Conservation (phyloP, 805 yeast genomes). For the Nakazawaea holstii region DNA sequence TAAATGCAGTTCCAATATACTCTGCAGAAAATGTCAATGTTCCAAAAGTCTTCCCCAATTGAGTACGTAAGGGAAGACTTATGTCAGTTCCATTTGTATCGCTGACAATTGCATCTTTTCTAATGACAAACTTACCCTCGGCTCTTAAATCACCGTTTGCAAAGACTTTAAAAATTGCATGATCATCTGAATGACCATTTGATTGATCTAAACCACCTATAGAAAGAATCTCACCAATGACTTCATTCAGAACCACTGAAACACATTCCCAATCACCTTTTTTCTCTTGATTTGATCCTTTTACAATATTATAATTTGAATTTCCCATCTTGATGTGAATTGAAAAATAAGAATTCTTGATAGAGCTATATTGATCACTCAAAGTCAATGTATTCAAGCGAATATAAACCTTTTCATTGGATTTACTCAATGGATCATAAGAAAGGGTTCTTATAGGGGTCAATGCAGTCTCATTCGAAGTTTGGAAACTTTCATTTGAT, state of each 20-base stretch:
- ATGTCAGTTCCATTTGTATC: slow-evolving; percentile 34
- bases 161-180: slow-evolving; percentile 43
- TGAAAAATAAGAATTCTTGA: slow-evolving; percentile 40
- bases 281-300: slow-evolving; percentile 58
- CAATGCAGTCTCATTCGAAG: slow-evolving; percentile 43
- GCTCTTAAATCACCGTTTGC: slow-evolving; percentile 62
- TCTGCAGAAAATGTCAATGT: slow-evolving; percentile 48
- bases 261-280: slow-evolving; percentile 61
- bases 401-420: slow-evolving; percentile 57
- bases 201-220: slow-evolving; percentile 60
- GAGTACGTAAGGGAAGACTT: slow-evolving; percentile 23
- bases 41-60: slow-evolving; percentile 37
- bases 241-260: slow-evolving; percentile 67
- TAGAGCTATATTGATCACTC: slow-evolving; percentile 15
- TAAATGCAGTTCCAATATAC: slow-evolving; percentile 65
- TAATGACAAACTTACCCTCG: slow-evolving; percentile 41
- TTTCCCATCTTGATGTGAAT: slow-evolving; percentile 50
- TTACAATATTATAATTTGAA: slow-evolving; percentile 49
- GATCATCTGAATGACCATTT: slow-evolving; percentile 5
- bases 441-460: slow-evolving; percentile 60
- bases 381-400: slow-evolving; percentile 43
- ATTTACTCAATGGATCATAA: slow-evolving; percentile 57
- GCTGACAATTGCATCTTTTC: slow-evolving; percentile 20
- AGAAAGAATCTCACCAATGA: slow-evolving; percentile 65
- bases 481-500: slow-evolving; percentile 20